These are phyloP conservation scores for Quercus berberidifolia DNA, from an alignment of 306 rosid species.

Conservation along the genomic window DNA sequence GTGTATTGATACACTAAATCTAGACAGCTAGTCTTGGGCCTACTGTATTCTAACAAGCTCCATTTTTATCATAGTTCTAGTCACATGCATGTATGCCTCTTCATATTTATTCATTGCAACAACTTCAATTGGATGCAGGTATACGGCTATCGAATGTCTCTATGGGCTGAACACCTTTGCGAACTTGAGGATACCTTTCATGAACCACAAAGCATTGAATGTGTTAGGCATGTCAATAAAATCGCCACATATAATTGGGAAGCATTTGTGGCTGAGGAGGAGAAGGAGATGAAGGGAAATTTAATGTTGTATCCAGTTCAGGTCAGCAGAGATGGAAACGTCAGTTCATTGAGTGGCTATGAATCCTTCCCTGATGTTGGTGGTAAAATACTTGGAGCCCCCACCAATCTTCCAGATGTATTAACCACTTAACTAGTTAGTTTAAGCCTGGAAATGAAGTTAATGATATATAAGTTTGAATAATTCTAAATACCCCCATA, in stretches of 20 bases:
- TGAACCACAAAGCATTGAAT: constrained; percentile 47
- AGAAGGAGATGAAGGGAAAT: constrained; percentile 42
- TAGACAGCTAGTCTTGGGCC: too few relatives aligned
- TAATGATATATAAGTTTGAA: too few relatives aligned
- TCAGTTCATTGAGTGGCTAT: constrained; percentile 33
- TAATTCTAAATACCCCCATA: too few relatives aligned
- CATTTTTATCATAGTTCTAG: too few relatives aligned
- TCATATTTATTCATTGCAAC: neutral
- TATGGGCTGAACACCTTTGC: constrained; percentile 68
- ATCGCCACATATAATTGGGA: constrained; percentile 49
- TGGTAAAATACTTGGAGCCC: constrained; percentile 65
- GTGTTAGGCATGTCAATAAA: constrained; percentile 35
- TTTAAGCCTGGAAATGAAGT: neutral
- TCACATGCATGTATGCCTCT: too few relatives aligned
- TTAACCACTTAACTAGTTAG: constrained; percentile 42
- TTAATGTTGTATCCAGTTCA: constrained; percentile 63
- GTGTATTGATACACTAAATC: too few relatives aligned
- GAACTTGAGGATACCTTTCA: constrained; percentile 27
- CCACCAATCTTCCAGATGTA: constrained; percentile 61
- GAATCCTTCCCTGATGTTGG: constrained; percentile 73
- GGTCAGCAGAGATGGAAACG: constrained; percentile 45
- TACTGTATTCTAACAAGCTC: too few relatives aligned
- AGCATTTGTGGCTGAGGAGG: constrained; percentile 44
- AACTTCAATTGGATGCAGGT: constrained; percentile 34
- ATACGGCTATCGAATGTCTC: constrained; percentile 67